Evolutionary conservation across 306 rosid species (phyloP), one percentile per base, ranked within the genome.

Genomic region (Pachyrhizus erosus): DNA sequence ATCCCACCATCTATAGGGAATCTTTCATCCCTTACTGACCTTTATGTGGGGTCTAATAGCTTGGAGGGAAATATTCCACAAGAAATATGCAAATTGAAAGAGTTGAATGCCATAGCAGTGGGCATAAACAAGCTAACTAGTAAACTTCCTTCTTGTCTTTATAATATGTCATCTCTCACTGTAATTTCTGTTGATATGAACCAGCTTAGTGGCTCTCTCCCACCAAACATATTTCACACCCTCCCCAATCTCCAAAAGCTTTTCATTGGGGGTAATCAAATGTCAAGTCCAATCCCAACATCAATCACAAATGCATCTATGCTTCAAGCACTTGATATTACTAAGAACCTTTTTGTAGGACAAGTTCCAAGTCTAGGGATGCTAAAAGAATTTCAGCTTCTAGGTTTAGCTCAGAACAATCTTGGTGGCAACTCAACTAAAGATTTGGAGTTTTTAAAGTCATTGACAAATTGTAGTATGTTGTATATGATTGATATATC

Each of bases 391-490:
- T n/a, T 46, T 24, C 0, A 0, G 0, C 0, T 0, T 4, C 67
- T 87, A 5, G 0, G 0, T 24, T 17, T 85, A 1, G 0, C 0
- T n/a, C 0, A 0, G 0, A 89, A 89, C 57, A 61, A 73, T 24
- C 70, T 89, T 4, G 92, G 87, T 33, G 70, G 37, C 17, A 27
- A 72, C 39, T 72, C 86, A 51, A 5, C 40, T 3, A 77, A 67
- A 20, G 86, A 85, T 69, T 81, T 80, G 75, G 76, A 62, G 4
- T 89, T 84, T 77, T 34, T 86, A 24, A 46, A 46, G 8, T 46
- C n/a, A 13, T 12, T 46, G n/a, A 46, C 18, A 48, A 48, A 48
- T 48, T 48, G 83, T 49, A 89, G 83, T 69, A 31, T 23, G 18
- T 23, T 27, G 31, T 27, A 27, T 27, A 3, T 27, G 0, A 31